A percentile compares a stretch with the other conserved stretches of the same genome.
phyloP scores from a whole-genome alignment of 75 land plant species.

The Gnetum montanum region DNA sequence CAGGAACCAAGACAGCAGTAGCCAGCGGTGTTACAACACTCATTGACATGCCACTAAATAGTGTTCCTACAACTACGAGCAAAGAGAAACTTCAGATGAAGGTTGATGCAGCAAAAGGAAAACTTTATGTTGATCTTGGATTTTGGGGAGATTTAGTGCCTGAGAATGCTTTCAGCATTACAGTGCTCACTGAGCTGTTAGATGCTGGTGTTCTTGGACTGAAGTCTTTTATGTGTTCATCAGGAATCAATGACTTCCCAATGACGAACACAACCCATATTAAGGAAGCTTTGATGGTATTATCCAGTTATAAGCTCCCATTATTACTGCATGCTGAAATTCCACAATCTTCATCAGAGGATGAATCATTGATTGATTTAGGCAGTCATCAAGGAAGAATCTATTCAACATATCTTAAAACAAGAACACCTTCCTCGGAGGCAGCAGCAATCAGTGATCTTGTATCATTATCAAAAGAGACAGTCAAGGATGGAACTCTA shows the following conservation, averaged over 20 bases:
- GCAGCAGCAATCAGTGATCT: neutral
- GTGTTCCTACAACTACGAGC: constrained; percentile 11
- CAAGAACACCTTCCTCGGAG: neutral
- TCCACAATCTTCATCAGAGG: neutral
- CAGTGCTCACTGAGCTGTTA: neutral
- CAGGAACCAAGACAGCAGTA: constrained; percentile 24
- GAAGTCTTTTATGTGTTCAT: neutral
- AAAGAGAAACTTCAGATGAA: neutral
- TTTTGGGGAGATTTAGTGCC: neutral
- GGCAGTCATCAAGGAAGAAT: neutral
- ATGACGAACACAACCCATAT: neutral
- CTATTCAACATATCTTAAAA: neutral
- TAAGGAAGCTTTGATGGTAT: neutral
- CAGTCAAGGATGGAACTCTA: neutral
- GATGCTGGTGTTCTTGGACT: neutral
- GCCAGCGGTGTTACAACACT: constrained; percentile 18
- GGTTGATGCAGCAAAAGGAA: neutral
- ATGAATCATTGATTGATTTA: neutral
- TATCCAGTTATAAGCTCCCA: neutral
- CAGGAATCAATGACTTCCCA: neutral
- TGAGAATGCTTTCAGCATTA: no score
- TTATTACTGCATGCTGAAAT: neutral
- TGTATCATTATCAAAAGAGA: neutral
- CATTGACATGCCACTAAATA: constrained; percentile 24
- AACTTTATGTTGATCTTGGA: neutral